These are phyloP conservation scores for Lentinula raphanica DNA, from an alignment of 768 basidiomycete genomes.

Conservation along the genomic window DNA sequence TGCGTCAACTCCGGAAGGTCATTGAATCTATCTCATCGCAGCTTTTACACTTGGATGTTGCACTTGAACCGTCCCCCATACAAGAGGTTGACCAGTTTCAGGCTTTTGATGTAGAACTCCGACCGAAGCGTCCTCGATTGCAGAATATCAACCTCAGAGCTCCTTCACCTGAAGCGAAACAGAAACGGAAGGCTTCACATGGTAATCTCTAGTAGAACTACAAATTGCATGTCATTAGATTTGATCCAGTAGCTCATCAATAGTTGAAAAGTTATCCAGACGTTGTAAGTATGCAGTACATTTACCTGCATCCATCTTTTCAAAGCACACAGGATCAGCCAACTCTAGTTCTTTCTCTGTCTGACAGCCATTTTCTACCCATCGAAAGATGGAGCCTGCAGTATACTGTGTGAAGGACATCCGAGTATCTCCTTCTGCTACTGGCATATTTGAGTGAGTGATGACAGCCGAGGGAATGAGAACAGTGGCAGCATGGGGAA, in stretches of 20 bases:
- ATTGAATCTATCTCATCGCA: too few relatives aligned
- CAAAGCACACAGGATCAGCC: not conserved
- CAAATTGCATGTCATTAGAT: too few relatives aligned
- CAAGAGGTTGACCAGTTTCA: too few relatives aligned
- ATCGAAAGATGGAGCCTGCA: conserved; percentile 12
- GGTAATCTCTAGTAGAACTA: too few relatives aligned
- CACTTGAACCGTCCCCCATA: too few relatives aligned
- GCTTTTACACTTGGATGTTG: too few relatives aligned
- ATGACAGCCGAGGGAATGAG: conserved; percentile 2
- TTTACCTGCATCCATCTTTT: not conserved
- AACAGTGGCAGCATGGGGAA: conserved; percentile 8
- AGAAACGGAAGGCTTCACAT: too few relatives aligned
- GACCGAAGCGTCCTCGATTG: too few relatives aligned
- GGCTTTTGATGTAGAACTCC: too few relatives aligned
- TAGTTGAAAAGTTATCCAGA: not conserved
- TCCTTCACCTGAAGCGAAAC: too few relatives aligned
- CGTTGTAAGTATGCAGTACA: not conserved
- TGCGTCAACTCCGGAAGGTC: too few relatives aligned
- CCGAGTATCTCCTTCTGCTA: conserved; percentile 6
- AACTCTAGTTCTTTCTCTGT: not conserved
- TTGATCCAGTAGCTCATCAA: not conserved
- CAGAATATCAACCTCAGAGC: too few relatives aligned
- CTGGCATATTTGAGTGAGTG: conserved; percentile 10
- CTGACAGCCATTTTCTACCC: not conserved
- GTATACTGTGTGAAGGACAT: conserved; percentile 15